Evolutionary conservation across 139 green algal genomes (phyloP), one percentile per base, ranked within the genome.

Genomic region (Deuterostichococcus epilithicus): DNA sequence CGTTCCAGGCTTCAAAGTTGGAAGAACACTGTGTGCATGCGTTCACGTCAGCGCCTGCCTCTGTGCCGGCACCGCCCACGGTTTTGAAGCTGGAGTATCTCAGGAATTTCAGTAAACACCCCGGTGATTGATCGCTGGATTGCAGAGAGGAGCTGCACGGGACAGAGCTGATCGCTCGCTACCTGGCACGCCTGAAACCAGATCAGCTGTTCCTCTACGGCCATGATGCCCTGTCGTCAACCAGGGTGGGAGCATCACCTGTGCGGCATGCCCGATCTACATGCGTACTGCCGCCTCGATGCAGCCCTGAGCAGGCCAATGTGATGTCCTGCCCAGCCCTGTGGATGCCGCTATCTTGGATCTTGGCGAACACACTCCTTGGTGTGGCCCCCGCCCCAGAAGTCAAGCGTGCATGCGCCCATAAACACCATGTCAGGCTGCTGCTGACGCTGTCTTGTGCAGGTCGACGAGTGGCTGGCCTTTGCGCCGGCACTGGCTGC

Each of bases 401-500:
- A 35, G 3, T 2, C 35, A 3, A 25, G 34, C 52, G 36, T 30
- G 18, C 18, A 22, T 65, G 63, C 34, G 22, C 34, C 22, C 30
- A 18, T 25, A n/a, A 42, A 68, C 5, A 5, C 28, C 6, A 25
- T 5, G 34, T 25, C 23, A 39, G 39, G 23, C 39, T 5, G 34
- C 18, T 25, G 33, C 67, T 38, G n/a, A 18, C 63, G 23, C 8
- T 33, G 20, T 70, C 1, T 42, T 22, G 15, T 76, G 45, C 86
- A 94, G 88, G 87, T 97, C 0, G 93, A 97, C 75, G 76, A 93
- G 34, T 97, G 90, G 91, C 73, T 98, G 4, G 94, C 97, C 22
- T 92, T 88, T 47, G 63, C 73, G 0, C 65, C 75, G 30, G 4
- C 35, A 3, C 79, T 98, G 20, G 86, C 88, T 2, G 76, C 84